phyloP scores from a whole-genome alignment of 352 stramenopile genomes.

The Pythium volutum region DNA sequence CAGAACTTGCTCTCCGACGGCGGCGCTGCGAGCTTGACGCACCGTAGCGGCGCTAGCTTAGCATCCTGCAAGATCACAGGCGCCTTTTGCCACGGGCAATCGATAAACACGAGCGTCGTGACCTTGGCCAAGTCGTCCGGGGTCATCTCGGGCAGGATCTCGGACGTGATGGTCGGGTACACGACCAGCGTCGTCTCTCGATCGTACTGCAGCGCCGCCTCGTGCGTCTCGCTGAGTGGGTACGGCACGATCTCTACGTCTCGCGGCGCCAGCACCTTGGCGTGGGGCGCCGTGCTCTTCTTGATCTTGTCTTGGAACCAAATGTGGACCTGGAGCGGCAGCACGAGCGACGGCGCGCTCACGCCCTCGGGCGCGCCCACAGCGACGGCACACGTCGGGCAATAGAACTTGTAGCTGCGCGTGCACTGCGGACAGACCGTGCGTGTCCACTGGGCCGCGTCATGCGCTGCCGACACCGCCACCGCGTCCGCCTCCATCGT shows the following conservation, averaged over 20 bases:
- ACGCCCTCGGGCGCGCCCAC: constrained; percentile 53
- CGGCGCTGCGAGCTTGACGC: constrained; percentile 76
- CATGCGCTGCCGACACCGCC: constrained; percentile 1
- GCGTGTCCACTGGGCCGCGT: constrained; percentile 43
- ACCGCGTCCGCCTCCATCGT: neutral
- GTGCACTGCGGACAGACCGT: constrained; percentile 57
- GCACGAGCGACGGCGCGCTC: constrained; percentile 45
- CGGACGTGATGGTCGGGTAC: constrained; percentile 71
- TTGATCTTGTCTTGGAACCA: constrained; percentile 89
- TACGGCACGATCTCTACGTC: constrained; percentile 74
- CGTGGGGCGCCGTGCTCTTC: constrained; percentile 87
- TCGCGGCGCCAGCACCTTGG: constrained; percentile 68
- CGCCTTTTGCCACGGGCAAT: constrained; percentile 86
- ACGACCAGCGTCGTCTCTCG: constrained; percentile 65
- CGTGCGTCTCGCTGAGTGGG: constrained; percentile 31
- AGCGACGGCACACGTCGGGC: constrained; percentile 61
- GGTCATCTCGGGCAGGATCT: constrained; percentile 60
- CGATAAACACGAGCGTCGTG: constrained; percentile 81
- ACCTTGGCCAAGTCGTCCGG: constrained; percentile 53
- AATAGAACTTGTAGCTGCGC: constrained; percentile 88
- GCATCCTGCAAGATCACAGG: constrained; percentile 65
- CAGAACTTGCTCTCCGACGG: constrained; percentile 85
- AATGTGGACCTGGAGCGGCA: constrained; percentile 80
- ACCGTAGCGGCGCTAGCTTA: constrained; percentile 49
- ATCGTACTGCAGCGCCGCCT: constrained; percentile 43